Percentiles rank a stretch among this genome's conserved stretches.
Evolutionary conservation across 1,139 yeast species (phyloP).

Genomic region (Yarrowia galli): DNA sequence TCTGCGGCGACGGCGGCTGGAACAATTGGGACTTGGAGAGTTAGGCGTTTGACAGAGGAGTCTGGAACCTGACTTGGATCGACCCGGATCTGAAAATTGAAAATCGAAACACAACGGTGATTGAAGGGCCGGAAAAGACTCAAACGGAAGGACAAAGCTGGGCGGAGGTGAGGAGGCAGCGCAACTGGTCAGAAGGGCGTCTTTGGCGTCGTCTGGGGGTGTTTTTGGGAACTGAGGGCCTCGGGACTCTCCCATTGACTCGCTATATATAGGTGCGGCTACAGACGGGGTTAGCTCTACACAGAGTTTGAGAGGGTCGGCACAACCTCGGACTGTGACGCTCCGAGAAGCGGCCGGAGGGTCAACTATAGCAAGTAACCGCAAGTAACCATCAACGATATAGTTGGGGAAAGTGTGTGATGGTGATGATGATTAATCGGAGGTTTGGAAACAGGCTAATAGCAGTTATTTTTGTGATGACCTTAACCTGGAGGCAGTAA

Average conservation of each 20-base stretch:
- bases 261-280: constrained; percentile 37
- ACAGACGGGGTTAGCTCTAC: constrained; percentile 31
- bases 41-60: too few species aligned
- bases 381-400: not conserved
- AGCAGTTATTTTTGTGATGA: too few species aligned
- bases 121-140: not conserved
- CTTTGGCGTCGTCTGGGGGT: not conserved
- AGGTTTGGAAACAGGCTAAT: too few species aligned
- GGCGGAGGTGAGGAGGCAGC: not conserved
- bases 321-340: constrained; percentile 1
- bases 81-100: constrained; percentile 2
- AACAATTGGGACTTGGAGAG: not conserved
- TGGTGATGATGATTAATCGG: not conserved
- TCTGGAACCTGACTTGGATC: not conserved
- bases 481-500: too few species aligned
- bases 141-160: not conserved
- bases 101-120: not conserved
- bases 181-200: not conserved
- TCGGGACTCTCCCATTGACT: not conserved
- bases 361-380: constrained; percentile 18
- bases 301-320: constrained; percentile 24
- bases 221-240: not conserved
- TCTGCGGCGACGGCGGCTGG: constrained; percentile 2
- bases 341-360: constrained; percentile 32
- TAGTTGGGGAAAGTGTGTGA: not conserved